phyloP scores from a whole-genome alignment of 257 asterid genomes.

The Thymus mandschuricus region DNA sequence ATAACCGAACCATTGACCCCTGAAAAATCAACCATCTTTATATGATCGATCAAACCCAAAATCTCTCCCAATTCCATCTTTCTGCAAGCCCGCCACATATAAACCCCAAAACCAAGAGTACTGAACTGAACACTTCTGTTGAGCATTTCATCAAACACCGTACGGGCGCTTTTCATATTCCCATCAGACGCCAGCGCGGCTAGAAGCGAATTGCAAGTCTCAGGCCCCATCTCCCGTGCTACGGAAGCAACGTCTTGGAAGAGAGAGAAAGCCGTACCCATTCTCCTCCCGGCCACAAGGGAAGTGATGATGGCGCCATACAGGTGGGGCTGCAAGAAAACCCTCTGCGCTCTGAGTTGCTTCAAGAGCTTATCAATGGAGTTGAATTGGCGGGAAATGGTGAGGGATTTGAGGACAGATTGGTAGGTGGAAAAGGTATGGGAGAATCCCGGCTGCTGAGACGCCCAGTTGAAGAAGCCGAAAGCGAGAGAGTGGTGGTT shows the following conservation, averaged over 20 bases:
- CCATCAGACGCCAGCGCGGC: conserved; percentile 74
- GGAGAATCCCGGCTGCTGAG: conserved; percentile 87
- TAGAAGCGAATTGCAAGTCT: conserved; percentile 75
- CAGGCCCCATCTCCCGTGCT: conserved; percentile 49
- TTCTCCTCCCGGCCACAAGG: conserved; percentile 55
- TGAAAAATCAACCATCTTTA: conserved; percentile 46
- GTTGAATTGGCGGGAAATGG: conserved; percentile 68
- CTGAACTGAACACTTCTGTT: conserved; percentile 48
- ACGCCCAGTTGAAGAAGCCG: conserved; percentile 97
- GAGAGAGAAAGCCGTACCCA: conserved; percentile 57
- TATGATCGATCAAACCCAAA: conserved; percentile 57
- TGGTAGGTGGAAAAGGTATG: conserved; percentile 70
- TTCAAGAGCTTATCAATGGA: conserved; percentile 58
- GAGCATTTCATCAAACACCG: conserved; percentile 77
- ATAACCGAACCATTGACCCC: conserved; percentile 66
- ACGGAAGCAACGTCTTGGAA: conserved; percentile 43
- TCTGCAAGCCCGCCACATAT: conserved; percentile 66
- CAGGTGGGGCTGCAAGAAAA: conserved; percentile 51
- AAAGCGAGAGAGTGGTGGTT: conserved; percentile 74
- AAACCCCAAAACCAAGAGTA: conserved; percentile 84
- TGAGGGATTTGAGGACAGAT: conserved; percentile 73
- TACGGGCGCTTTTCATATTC: conserved; percentile 43
- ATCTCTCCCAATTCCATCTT: conserved; percentile 47
- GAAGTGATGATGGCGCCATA: conserved; percentile 53
- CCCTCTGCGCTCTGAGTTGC: conserved; percentile 53